Evolutionary conservation across 2,329 filamentous ascomycete genomes (phyloP).

Genomic region (Aspergillus amoenus): DNA sequence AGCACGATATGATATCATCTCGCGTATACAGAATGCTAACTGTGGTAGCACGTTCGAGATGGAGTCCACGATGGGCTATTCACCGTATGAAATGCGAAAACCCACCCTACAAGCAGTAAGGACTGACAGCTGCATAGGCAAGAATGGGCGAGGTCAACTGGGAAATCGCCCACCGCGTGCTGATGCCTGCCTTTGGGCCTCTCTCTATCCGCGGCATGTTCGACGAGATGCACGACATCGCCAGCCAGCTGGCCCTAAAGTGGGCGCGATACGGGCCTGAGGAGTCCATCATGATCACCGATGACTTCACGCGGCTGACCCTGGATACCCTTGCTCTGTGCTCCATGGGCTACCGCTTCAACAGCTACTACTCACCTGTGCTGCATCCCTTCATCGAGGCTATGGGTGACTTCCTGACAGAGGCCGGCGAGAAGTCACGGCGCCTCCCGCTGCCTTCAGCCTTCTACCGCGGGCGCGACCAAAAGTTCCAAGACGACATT

Average conservation of each 20-base stretch:
- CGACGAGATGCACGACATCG: slow-evolving; percentile 11
- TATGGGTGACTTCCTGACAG: slow-evolving; percentile 63
- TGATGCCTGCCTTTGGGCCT: slow-evolving; percentile 14
- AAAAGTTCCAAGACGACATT: slow-evolving; percentile 48
- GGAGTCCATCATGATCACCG: slow-evolving; percentile 54
- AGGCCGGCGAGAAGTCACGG: slow-evolving; percentile 53
- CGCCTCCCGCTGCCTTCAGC: slow-evolving; percentile 47
- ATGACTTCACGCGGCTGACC: slow-evolving; percentile 72
- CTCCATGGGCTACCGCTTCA: slow-evolving; percentile 70
- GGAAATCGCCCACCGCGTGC: slow-evolving; percentile 47
- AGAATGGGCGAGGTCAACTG: slow-evolving; percentile 54
- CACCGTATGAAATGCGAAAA: slow-evolving; percentile 37
- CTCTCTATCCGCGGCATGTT: slow-evolving; percentile 12
- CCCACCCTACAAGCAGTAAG: no score
- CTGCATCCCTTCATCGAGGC: slow-evolving; percentile 68
- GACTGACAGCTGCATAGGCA: slow-evolving; percentile 9
- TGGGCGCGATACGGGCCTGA: slow-evolving; percentile 1
- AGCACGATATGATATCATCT: no score
- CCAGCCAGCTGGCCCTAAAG: slow-evolving; percentile 6
- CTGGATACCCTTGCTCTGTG: slow-evolving; percentile 72
- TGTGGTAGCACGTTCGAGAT: background rate
- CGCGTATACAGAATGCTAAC: no score
- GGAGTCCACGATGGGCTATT: slow-evolving; percentile 62
- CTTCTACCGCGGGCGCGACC: slow-evolving; percentile 34
- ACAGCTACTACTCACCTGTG: slow-evolving; percentile 66